A percentile compares a stretch with the other conserved stretches of the same genome.
Evolutionary conservation across 768 basidiomycete species (phyloP).

Genomic region (Cystobasidium onofrii): DNA sequence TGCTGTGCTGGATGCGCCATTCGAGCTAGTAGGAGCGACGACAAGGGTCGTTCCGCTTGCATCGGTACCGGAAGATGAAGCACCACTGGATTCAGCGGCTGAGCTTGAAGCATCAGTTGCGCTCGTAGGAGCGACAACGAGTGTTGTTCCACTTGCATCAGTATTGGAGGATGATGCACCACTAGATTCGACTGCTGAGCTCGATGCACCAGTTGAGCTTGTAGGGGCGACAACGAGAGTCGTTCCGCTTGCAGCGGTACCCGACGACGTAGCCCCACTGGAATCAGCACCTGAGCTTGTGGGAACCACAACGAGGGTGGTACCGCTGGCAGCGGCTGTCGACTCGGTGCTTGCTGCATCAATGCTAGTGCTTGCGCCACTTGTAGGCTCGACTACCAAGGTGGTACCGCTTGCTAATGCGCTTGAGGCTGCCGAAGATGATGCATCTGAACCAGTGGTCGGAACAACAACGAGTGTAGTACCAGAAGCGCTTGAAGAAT

Average conservation of each 20-base stretch:
- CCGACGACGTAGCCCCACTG: neutral
- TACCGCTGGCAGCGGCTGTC: slow-evolving; percentile 1
- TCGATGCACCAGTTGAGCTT: neutral
- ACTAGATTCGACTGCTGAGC: neutral
- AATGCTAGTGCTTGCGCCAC: neutral
- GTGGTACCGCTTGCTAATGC: neutral
- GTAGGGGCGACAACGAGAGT: slow-evolving; percentile 1
- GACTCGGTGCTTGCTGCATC: neutral
- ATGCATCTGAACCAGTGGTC: neutral
- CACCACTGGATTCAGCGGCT: neutral
- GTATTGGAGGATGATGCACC: neutral
- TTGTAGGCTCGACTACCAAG: neutral
- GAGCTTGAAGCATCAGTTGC: neutral
- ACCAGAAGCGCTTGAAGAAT: neutral
- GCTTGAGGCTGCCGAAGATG: neutral
- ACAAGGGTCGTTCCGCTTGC: neutral
- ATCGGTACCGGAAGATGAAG: neutral
- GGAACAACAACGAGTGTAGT: slow-evolving; percentile 12
- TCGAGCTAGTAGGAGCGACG: neutral
- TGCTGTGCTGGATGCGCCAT: neutral
- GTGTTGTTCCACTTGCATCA: neutral
- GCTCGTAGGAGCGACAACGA: neutral
- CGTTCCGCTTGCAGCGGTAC: slow-evolving; percentile 2
- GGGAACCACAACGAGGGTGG: neutral
- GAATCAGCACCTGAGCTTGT: neutral